Evolutionary conservation across 2,329 filamentous ascomycete species (phyloP).

Genomic region (Iodosphaeria phyllophila): DNA sequence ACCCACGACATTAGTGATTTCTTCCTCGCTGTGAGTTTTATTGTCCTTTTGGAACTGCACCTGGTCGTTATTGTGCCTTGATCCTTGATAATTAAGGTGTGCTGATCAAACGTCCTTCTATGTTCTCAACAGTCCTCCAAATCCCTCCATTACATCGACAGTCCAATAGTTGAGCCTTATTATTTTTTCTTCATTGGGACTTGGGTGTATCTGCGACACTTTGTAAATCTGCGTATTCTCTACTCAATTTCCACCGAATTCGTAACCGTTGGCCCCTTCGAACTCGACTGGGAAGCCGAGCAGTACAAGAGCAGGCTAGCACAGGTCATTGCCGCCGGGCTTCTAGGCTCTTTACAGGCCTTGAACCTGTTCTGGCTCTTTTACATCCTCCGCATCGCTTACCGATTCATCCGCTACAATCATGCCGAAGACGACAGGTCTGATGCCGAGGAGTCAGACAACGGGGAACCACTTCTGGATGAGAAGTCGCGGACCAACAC

Average conservation of each 20-base stretch:
- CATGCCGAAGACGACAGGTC: slow-evolving; percentile 53
- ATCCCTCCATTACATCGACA: slow-evolving; percentile 77
- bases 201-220: slow-evolving; percentile 86
- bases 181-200: slow-evolving; percentile 64
- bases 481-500: slow-evolving; percentile 5
- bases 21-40: slow-evolving; percentile 54
- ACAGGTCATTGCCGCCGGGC: slow-evolving; percentile 44
- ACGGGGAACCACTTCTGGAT: slow-evolving; percentile 21
- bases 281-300: slow-evolving; percentile 55
- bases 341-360: slow-evolving; percentile 50
- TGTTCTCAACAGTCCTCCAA: slow-evolving; percentile 54
- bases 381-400: slow-evolving; percentile 58
- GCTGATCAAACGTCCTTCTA: not conserved
- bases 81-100: not conserved
- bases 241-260: slow-evolving; percentile 60
- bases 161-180: slow-evolving; percentile 60
- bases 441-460: slow-evolving; percentile 45
- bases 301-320: slow-evolving; percentile 62
- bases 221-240: slow-evolving; percentile 61
- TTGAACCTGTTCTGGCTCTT: slow-evolving; percentile 72
- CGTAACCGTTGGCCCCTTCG: slow-evolving; percentile 53
- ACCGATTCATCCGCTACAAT: slow-evolving; percentile 44
- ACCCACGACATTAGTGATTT: slow-evolving; percentile 92
- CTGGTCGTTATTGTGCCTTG: not conserved
- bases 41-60: not conserved